These are phyloP conservation scores for Citrus unshiu DNA, from an alignment of 345 rosid genomes.

Conservation along the genomic window DNA sequence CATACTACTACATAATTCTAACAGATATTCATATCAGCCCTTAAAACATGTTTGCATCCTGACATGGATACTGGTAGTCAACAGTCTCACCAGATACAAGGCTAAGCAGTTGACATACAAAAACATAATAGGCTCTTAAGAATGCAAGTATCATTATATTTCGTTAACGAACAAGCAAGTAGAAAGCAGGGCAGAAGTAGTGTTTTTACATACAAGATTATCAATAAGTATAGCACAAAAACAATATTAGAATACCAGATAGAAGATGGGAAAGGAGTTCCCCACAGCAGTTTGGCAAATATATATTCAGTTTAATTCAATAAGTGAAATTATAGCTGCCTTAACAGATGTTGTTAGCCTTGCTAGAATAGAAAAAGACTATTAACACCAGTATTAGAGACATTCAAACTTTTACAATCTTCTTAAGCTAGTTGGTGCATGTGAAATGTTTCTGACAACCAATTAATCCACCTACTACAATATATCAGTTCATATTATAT, in stretches of 20 bases:
- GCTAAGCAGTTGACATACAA: neutral
- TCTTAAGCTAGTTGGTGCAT: neutral
- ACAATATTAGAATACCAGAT: neutral
- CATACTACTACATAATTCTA: neutral
- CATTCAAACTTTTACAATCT: neutral
- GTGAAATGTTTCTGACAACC: neutral
- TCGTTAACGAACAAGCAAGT: neutral
- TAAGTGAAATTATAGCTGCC: neutral
- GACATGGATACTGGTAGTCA: neutral
- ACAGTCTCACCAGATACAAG: neutral
- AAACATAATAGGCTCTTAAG: neutral
- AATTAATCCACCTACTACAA: neutral
- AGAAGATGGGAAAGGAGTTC: neutral
- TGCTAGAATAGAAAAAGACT: neutral
- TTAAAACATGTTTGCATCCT: neutral
- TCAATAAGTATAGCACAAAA: neutral
- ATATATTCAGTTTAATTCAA: neutral
- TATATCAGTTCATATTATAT: neutral
- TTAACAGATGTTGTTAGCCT: neutral
- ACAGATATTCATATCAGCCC: neutral
- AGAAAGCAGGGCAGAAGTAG: neutral
- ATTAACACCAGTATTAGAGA: neutral
- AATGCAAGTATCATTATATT: neutral
- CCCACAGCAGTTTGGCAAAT: neutral
- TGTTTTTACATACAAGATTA: neutral